Base-by-base conservation (phyloP, 352 stramenopile species). In the Thraustotheca clavata region DNA sequence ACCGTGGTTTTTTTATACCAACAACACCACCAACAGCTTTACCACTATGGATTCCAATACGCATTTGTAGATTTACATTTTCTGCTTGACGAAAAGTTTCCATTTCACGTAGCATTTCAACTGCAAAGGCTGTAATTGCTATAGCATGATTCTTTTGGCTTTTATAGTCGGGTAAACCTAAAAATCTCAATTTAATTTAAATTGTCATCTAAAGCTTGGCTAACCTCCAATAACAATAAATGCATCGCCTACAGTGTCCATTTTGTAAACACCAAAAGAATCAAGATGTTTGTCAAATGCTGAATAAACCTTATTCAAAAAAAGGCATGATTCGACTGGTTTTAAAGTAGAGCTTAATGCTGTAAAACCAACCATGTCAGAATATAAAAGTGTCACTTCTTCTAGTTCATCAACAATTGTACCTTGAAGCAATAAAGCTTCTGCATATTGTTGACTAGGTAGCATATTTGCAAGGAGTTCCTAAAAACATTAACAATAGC, bases 61-160 rank as follows among this genome's bases (percentile, higher is more conserved):
- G 82, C 86, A 94, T 92, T 50, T 91, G 79, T 27, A 94, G 61
- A n/a, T 73, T 67, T 7, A 90, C 80, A 16, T 88, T 78, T 26
- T 73, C 69, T 22, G 85, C 70, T 1, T 66, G 67, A n/a, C 77
- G 86, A 60, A 94, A 92, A 8, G 67, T 67, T 6, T 90, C 77
- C 47, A 94, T 90, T 46, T 93, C 86, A 22, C 80, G 81, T n/a
- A 92, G 73, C 80, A 93, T 94, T 49, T 90, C 79, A 40, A 91
- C 74, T 20, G 86, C 86, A 59, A 92, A 93, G 14, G 78, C 82
- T 11, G 85, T 71, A 59, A 93, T 82, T 16, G 82, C 84, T 12
- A 83, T 76, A 4, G 82, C 80, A 41, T 93, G 82, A 41, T 90
- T 70, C 49, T 84, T 77, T 40, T 77, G 71, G 52, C 78, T 89